Evolutionary conservation across 2,329 filamentous ascomycete species (phyloP).

Genomic region (Aspergillus unguis): DNA sequence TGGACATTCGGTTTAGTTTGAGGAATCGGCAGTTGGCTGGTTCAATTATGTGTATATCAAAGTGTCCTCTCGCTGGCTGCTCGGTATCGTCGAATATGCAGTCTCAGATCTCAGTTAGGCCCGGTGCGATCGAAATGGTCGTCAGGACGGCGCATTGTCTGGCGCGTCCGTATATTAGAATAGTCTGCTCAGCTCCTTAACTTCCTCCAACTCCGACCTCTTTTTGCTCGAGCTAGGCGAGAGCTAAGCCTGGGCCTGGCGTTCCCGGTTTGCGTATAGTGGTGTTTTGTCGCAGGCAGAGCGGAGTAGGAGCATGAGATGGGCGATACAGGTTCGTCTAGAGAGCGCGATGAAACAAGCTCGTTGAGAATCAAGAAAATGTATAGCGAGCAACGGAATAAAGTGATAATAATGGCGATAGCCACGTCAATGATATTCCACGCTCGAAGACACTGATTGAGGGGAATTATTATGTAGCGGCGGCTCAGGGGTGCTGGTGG

Average conservation of each 20-base stretch:
- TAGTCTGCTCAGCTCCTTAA: background rate
- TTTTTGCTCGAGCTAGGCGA: background rate
- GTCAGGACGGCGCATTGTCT: slow-evolving; percentile 3
- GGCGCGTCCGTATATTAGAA: background rate
- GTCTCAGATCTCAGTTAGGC: slow-evolving; percentile 1
- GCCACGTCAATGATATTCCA: background rate
- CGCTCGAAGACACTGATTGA: background rate
- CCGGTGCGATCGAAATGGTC: background rate
- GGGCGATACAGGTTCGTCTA: background rate
- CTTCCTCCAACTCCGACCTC: background rate
- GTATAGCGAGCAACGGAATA: too few relatives aligned
- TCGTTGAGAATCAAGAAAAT: background rate
- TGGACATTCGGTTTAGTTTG: background rate
- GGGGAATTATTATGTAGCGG: slow-evolving; percentile 5
- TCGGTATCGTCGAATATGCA: background rate
- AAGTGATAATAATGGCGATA: background rate
- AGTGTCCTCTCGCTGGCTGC: background rate
- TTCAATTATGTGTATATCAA: background rate
- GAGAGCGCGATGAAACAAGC: background rate
- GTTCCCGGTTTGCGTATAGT: background rate
- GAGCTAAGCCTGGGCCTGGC: background rate
- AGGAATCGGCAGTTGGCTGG: background rate
- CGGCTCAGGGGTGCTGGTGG: slow-evolving; percentile 8
- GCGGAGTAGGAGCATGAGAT: background rate
- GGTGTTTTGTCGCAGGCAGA: background rate